Evolutionary conservation across 2,329 filamentous ascomycete species (phyloP), one percentile per base, ranked within the genome.

Genomic region (Aspergillus alliaceus): DNA sequence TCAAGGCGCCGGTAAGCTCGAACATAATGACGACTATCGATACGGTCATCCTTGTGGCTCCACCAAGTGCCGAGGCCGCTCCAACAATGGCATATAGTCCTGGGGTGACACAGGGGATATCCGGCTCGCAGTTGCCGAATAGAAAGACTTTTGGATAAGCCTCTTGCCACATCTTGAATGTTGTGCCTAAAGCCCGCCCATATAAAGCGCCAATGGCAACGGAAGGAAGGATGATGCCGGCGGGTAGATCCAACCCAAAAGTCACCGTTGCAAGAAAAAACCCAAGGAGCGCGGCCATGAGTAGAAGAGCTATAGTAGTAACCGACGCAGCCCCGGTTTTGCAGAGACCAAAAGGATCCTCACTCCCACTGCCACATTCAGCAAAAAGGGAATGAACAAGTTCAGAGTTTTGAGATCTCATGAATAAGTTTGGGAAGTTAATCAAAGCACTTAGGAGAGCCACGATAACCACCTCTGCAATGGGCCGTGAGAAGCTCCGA

Each of bases 1-100:
- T 96, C 27, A 99, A 83, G 1, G 95, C 95, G 52, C 95, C 95
- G 0, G 95, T 99, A 55, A 99, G 87, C 79, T 99, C 95, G 70
- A 99, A 99, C 90, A 97, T 97, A 77, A 99, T 99, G 68, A 98
- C 95, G 4, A 99, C 93, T 64, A 99, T 97, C 12, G 93, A 97
- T 11, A 97, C 92, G 0, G 95, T 99, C 87, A 99, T 96, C 64
- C 93, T 86, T 18, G 93, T 98, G 34, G 96, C 91, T 48, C 95
- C 95, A 6, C 90, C 91, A 1, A 99, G 85, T n/a, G 93, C 91
- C 4, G 95, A 93, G 0, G 95, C 93, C 0, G 95, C 95, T 32
- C 95, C 95, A 60, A 99, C 90, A 67, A 99, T 96, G 61, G 95
- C 95, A 71, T 99, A 99, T 1, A 93, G 96, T 14, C 93, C 95